Evolutionary conservation across 1,139 yeast species (phyloP), one percentile per base, ranked within the genome.

Genomic region (Kurtzmaniella quercitrusa): DNA sequence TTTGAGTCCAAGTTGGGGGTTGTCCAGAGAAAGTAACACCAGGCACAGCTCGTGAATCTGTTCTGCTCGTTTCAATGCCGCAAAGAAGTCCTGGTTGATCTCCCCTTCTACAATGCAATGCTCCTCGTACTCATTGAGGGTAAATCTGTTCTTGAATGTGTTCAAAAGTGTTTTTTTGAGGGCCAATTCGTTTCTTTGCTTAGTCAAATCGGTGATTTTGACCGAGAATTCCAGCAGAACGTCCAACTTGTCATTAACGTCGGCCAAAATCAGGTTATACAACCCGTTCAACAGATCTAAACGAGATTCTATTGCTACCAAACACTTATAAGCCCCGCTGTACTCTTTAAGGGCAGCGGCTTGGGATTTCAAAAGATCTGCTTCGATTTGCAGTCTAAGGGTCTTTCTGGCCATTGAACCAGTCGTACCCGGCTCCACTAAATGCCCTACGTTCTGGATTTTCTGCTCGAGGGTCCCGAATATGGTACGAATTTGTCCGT

Each of bases 101-200:
- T 67, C 67, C 44, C 75, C 60, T 47, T 59, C 71, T 18, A 62
- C 58, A 38, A 84, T 60, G 10, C 73, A 63, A 55, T 73, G 84
- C 46, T 81, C 85, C 53, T 93, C 97, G 46, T 80, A 77, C 49
- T 84, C 93, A 39, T 77, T 77, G 39, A 93, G 61, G 0, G 91
- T 79, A 58, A 87, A 89, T 46, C 79, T 77, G 4, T 73, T 68
- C 50, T 81, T 79, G 56, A 88, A 84, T 17, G 79, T 78, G 1
- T 66, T 60, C 46, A 87, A 66, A 4, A 87, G 56, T 21, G 69
- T 65, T 56, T 79, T 81, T 53, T 86, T 82, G 43, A 82, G 56
- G 18, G 62, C 59, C 3, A 82, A 52, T 24, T 66, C 50, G 18
- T 66, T 64, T 48, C 76, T 79, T 42, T 75, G 63, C 1, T 60